These are phyloP conservation scores for Closterium sp. DNA, from an alignment of 139 green algal species.

Conservation along the genomic window DNA sequence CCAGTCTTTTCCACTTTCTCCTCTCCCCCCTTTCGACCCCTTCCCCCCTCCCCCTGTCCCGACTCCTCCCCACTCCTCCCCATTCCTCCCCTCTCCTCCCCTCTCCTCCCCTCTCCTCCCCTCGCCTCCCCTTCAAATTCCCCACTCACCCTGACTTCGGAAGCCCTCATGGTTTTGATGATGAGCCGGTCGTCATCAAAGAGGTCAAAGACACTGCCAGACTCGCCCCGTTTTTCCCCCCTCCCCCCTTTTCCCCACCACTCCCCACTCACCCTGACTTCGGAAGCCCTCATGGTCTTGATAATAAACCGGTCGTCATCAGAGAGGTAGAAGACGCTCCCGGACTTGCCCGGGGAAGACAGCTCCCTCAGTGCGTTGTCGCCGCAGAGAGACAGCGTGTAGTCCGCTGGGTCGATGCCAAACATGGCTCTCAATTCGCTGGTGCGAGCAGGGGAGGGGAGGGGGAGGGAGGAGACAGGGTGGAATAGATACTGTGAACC, in stretches of 20 bases:
- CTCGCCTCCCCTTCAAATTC: too few relatives aligned
- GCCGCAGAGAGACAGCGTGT: slow-evolving; percentile 55
- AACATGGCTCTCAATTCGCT: slow-evolving; percentile 73
- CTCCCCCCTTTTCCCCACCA: too few relatives aligned
- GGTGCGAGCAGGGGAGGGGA: not conserved
- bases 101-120: too few relatives aligned
- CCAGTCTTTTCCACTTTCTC: too few relatives aligned
- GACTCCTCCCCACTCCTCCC: too few relatives aligned
- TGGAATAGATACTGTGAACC: too few relatives aligned
- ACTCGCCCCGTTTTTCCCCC: slow-evolving; percentile 68
- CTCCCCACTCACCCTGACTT: slow-evolving; percentile 53
- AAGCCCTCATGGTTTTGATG: slow-evolving; percentile 72
- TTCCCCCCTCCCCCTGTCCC: too few relatives aligned
- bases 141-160: slow-evolving; percentile 59
- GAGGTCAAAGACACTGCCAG: slow-evolving; percentile 80
- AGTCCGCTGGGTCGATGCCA: slow-evolving; percentile 70
- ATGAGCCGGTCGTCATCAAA: slow-evolving; percentile 74
- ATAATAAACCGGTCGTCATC: slow-evolving; percentile 75
- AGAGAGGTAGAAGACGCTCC: slow-evolving; percentile 80
- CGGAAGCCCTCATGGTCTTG: slow-evolving; percentile 72
- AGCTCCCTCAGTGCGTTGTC: slow-evolving; percentile 83
- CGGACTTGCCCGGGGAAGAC: slow-evolving; percentile 82
- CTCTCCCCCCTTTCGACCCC: too few relatives aligned
- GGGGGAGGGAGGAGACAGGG: too few relatives aligned
- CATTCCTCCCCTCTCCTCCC: too few relatives aligned